Evolutionary conservation across 805 yeast genomes (phyloP), one percentile per base, ranked within the genome.

Genomic region (Candida railenensis): DNA sequence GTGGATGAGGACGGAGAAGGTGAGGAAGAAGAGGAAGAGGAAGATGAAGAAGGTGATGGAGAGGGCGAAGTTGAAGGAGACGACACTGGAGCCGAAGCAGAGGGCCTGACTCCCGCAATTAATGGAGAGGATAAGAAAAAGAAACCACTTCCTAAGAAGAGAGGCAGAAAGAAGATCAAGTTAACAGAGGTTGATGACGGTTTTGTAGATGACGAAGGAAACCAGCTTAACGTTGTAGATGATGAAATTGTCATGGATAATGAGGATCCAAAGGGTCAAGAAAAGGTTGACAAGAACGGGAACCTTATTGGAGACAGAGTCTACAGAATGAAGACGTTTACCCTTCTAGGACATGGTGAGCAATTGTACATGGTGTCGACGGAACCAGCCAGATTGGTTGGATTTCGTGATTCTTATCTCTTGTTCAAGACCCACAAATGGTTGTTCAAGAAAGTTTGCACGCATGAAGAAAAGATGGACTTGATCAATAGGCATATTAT

Each of bases 321-420:
- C 57, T 92, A 79, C 69, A 75, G 91, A 48, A 82, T 85, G 46
- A 78, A 84, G 49, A 78, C 86, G 0, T 87, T 87, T 64, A 83
- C 82, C 4, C 72, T 86, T 7, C 60, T 71, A 37, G 83, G 81
- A 3, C 73, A 81, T 46, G 97, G 96, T 7, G 80, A 82, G 18
- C 76, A 83, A 53, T 73, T 83, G 48, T 94, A 81, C 65, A 91
- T 92, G 96, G 79, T 94, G 41, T 85, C 96, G 2, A 91, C 98
- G 0, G 99, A 94, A 61, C 96, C 97, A 2, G 97, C 99, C 1
- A 79, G 98, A 55, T 82, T 92, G 58, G 89, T 92, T 50, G 98
- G 97, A 3, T 88, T 90, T 68, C 78, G 97, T 55, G 97, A 92
- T 61, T 88, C 96, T 2, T 90, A 92, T 58, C 72, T 90, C 44